Base-by-base conservation (phyloP, 1,284 basidiomycete genomes). In the Ceratobasidium sp. region DNA sequence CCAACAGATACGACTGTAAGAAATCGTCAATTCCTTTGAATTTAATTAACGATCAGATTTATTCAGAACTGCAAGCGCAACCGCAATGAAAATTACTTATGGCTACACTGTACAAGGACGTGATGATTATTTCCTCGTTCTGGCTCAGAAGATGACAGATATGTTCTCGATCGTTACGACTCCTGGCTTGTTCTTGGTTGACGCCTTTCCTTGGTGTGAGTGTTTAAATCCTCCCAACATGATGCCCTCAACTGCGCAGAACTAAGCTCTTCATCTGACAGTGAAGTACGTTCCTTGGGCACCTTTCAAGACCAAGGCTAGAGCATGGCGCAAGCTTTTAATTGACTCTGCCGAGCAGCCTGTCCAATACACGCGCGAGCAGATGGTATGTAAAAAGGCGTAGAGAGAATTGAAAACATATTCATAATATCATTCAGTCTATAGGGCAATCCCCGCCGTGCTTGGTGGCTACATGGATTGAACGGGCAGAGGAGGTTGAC, bases 1-100 rank as follows among this genome's bases (percentile, higher is more conserved):
- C 29, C 17, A 60, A 47, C 56, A 72, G 27, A 72, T 72, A 29
- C 44, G 45, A 31, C 67, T 36, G 67, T 72, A 60, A 50, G 45
- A n/a, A 31, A 51, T 7, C 4, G 6, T 4, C 24, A 19, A 4
- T 24, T 4, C 50, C 22, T 27, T 29, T 31, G 6, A 7, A 57
- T 6, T 57, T 17, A 31, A 4, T 29, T 57, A 7, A 41, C 11
- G 29, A 31, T 6, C 7, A 8, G 33, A 5, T 8, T 41, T 33
- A 60, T 19, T 17, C 31, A 60, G 63, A n/a, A 56, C 65, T 53
- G 24, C 50, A 1, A 27, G n/a, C 9, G 50, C 50, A 67, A 51
- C 36, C 15, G 29, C 36, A 5, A 50, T 67, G 29, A 53, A 50
- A 51, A 29, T 65, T 36, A 33, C 44, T 19, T 51, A 65, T 44